phyloP scores from a whole-genome alignment of 2,329 filamentous ascomycete genomes.

The Microdochium trichocladiopsis region DNA sequence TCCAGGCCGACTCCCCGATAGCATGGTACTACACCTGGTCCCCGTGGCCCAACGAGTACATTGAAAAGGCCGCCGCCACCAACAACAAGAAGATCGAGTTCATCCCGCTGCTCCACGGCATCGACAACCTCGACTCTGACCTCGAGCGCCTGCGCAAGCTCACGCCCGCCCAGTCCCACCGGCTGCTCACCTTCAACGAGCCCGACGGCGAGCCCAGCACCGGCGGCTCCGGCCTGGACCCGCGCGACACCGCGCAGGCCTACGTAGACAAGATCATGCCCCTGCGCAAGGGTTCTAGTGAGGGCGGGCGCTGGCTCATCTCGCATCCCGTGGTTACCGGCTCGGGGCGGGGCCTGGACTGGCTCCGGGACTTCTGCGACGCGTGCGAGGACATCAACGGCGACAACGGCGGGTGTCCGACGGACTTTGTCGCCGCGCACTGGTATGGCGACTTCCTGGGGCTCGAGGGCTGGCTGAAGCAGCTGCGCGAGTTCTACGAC shows the following conservation, averaged over 20 bases:
- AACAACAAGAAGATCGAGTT: slow-evolving; percentile 1
- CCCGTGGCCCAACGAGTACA: neutral
- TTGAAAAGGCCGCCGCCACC: neutral
- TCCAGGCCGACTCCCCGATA: neutral
- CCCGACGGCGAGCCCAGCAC: neutral
- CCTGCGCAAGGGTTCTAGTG: neutral
- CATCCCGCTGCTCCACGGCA: neutral
- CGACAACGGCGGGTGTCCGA: neutral
- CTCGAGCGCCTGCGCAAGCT: neutral
- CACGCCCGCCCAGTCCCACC: neutral
- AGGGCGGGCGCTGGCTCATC: neutral
- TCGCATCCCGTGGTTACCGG: neutral
- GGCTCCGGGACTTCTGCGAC: neutral
- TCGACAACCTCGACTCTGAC: neutral
- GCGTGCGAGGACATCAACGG: neutral
- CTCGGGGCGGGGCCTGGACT: neutral
- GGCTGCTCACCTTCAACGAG: neutral
- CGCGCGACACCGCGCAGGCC: neutral
- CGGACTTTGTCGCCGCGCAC: neutral
- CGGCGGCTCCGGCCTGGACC: neutral
- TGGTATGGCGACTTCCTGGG: neutral
- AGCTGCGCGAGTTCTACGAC: neutral
- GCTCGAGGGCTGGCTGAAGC: neutral
- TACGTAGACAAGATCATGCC: neutral
- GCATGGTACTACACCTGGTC: neutral